Conservation (phyloP, 257 asterid species). For the Anisodus acutangulus region DNA sequence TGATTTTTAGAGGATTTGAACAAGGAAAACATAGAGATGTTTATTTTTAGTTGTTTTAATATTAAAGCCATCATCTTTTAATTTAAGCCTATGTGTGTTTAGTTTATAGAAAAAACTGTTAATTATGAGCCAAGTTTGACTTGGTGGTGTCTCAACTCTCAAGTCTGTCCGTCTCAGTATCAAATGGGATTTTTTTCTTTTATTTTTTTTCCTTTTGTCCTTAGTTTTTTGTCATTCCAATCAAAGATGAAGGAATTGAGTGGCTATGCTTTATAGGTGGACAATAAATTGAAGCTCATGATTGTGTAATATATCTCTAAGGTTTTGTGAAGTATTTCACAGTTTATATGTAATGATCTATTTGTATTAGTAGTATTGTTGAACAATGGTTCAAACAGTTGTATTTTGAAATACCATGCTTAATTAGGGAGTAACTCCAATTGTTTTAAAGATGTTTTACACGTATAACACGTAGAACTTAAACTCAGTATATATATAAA, state of each 20-base stretch:
- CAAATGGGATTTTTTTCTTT: neutral
- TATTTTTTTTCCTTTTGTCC: neutral
- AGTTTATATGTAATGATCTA: neutral
- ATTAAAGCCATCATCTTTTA: neutral
- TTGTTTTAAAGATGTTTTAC: neutral
- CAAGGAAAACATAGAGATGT: constrained; percentile 5
- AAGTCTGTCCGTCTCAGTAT: neutral
- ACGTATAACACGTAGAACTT: neutral
- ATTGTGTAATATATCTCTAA: neutral
- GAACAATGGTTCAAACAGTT: neutral
- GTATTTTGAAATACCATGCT: neutral
- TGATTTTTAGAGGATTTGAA: constrained; percentile 12
- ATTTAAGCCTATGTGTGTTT: neutral
- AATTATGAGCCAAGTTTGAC: constrained; percentile 21
- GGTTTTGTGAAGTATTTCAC: neutral
- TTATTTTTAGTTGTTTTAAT: neutral
- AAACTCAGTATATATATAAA: neutral
- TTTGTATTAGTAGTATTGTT: neutral
- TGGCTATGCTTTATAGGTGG: neutral
- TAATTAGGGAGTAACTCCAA: neutral
- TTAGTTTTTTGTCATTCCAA: neutral
- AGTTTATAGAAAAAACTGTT: neutral
- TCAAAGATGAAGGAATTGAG: neutral
- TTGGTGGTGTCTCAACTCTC: neutral
- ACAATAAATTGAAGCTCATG: neutral